These are phyloP conservation scores for Candida morakotiae DNA, from an alignment of 805 yeast genomes.

Conservation along the genomic window DNA sequence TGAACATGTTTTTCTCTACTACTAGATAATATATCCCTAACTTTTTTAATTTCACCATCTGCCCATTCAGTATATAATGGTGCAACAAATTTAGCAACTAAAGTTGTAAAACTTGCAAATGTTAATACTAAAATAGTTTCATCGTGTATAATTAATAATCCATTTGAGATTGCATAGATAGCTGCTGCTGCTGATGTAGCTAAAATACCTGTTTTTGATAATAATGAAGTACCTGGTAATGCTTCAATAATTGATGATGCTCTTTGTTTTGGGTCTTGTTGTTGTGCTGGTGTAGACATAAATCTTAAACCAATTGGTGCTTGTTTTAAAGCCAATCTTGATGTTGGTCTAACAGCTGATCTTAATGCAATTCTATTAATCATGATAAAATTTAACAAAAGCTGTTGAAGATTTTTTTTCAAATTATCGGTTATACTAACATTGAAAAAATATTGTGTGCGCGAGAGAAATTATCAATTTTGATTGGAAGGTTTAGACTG, in stretches of 20 bases:
- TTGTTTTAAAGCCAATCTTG: slow-evolving; percentile 37
- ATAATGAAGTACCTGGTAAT: slow-evolving; percentile 82
- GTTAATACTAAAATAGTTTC: slow-evolving; percentile 84
- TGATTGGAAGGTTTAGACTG: slow-evolving; percentile 31
- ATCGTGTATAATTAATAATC: slow-evolving; percentile 88
- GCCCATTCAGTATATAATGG: slow-evolving; percentile 97
- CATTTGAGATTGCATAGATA: slow-evolving; percentile 89
- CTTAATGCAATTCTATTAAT: slow-evolving; percentile 42
- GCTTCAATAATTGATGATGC: slow-evolving; percentile 88
- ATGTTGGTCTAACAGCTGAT: slow-evolving; percentile 34
- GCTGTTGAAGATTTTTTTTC: slow-evolving; percentile 3
- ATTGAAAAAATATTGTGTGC: slow-evolving; percentile 11
- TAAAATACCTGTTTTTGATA: slow-evolving; percentile 91
- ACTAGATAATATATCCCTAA: slow-evolving; percentile 74
- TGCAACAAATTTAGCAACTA: slow-evolving; percentile 82
- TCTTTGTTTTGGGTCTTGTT: slow-evolving; percentile 84
- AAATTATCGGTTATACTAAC: slow-evolving; percentile 1
- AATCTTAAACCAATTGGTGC: slow-evolving; percentile 59
- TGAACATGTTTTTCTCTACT: slow-evolving; percentile 88
- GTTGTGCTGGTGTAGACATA: slow-evolving; percentile 53
- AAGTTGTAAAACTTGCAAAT: slow-evolving; percentile 70
- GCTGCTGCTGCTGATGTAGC: slow-evolving; percentile 96
- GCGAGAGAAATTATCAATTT: slow-evolving; percentile 13
- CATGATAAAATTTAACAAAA: slow-evolving; percentile 24
- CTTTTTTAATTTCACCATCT: slow-evolving; percentile 75